These are phyloP conservation scores for Pichia scutulata DNA, from an alignment of 805 yeast species.

Conservation along the genomic window DNA sequence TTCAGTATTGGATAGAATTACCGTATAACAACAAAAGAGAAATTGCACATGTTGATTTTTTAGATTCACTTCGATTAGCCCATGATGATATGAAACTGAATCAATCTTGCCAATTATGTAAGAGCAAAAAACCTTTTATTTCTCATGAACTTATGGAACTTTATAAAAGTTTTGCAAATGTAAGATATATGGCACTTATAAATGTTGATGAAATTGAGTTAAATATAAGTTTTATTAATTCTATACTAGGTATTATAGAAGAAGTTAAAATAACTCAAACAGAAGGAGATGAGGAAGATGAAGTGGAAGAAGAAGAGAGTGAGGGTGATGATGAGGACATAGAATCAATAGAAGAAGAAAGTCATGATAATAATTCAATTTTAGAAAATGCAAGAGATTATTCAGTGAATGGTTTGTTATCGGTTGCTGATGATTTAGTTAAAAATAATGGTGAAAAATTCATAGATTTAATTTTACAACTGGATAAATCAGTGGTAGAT, in stretches of 20 bases:
- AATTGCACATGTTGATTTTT: slow-evolving; percentile 59
- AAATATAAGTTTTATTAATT: slow-evolving; percentile 21
- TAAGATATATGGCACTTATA: slow-evolving; percentile 24
- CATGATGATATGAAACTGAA: slow-evolving; percentile 47
- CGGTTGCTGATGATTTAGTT: slow-evolving; percentile 74
- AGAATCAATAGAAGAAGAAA: background rate
- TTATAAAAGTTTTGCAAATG: slow-evolving; percentile 60
- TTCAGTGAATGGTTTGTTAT: slow-evolving; percentile 11
- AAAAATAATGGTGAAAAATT: slow-evolving; percentile 73
- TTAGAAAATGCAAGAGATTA: background rate
- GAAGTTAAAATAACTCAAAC: slow-evolving; percentile 3
- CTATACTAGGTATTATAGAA: slow-evolving; percentile 20
- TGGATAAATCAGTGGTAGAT: slow-evolving; percentile 35
- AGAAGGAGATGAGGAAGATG: background rate
- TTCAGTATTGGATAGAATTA: slow-evolving; percentile 60
- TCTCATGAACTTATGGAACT: slow-evolving; percentile 71
- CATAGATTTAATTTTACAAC: slow-evolving; percentile 69
- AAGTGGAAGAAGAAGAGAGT: background rate
- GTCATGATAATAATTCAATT: background rate
- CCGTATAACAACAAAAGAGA: slow-evolving; percentile 51
- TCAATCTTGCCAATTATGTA: slow-evolving; percentile 75
- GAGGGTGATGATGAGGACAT: background rate
- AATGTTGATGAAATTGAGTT: slow-evolving; percentile 32
- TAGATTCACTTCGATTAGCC: slow-evolving; percentile 58
- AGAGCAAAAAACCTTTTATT: slow-evolving; percentile 59